Base-by-base conservation (phyloP, 257 asterid genomes). In the Gynochthodes officinalis region DNA sequence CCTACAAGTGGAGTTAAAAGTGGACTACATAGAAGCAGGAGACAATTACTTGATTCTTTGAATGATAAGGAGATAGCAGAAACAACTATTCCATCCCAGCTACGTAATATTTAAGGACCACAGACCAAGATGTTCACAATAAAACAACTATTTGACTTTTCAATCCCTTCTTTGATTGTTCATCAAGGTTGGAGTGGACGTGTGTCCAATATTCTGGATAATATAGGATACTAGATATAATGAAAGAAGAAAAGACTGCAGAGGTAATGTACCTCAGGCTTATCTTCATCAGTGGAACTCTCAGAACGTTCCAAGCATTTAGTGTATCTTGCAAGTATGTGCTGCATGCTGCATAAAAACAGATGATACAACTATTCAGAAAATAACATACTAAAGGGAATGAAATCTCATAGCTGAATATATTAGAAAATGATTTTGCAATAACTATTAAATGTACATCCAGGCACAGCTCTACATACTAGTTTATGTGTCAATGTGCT, bases 331-430 rank as follows among this genome's bases (percentile, higher is more conserved):
- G 81, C 33, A 75, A 89, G 80, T 27, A 86, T 86, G 9, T 73
- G 67, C 25, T 76, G 79, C 93, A 88, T 90, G 86, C 97, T 90
- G 97, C 77, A 81, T 60, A 39, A 32, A 53, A 44, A 74, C 11
- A 39, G 18, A 72, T 37, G 44, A n/a, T 21, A 25, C 16, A 23
- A 14, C 30, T n/a, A 12, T 59, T 1, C 9, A 30, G 21, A 9
- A 25, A 15, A 54, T 39, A 42, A 42, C 35, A 42, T 48, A 58
- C 55, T 37, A 6, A 49, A 4, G 30, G 44, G 40, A 42, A 23
- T 25, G 32, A 74, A 66, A 18, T n/a, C 25, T 35, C 21, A 23
- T 8, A 23, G 25, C 27, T 48, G 8, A 35, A 6, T n/a, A 33
- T 72, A 59, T 23, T 21, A 27, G 55, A 39, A 21, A 48, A 62